Conservation (phyloP, 352 stramenopile species). For the Globisporangium rhizosaccharum region DNA sequence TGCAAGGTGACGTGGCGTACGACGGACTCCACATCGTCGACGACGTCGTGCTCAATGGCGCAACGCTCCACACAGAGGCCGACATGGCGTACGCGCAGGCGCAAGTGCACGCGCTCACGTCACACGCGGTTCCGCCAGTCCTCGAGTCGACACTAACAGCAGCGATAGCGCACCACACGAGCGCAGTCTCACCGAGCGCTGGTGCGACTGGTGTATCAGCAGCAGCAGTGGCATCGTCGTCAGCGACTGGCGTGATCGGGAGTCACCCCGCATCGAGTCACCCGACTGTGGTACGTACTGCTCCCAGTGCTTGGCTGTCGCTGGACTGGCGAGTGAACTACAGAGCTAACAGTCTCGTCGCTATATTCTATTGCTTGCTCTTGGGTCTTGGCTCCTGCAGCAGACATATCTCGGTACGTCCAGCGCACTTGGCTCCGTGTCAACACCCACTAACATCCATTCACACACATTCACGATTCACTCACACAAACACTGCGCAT, state of each 20-base stretch:
- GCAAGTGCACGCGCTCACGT: conserved; percentile 22
- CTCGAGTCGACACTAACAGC: neutral
- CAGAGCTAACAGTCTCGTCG: no score
- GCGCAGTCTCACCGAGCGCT: no score
- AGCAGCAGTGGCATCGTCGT: neutral
- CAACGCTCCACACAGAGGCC: conserved; percentile 40
- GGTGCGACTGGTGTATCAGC: neutral
- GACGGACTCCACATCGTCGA: conserved; percentile 63
- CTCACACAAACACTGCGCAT: neutral
- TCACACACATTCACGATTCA: neutral
- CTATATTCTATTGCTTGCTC: no score
- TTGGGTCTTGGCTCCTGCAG: neutral
- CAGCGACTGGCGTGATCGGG: no score
- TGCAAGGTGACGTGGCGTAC: conserved; percentile 63
- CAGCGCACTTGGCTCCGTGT: no score
- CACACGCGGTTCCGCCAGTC: conserved; percentile 25
- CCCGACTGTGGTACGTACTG: no score
- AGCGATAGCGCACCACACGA: neutral
- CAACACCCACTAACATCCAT: neutral
- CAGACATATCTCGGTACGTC: neutral
- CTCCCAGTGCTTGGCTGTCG: no score
- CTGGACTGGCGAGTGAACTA: no score
- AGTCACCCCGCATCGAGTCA: no score
- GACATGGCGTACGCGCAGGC: conserved; percentile 60
- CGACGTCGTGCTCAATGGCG: conserved; percentile 59